These are phyloP conservation scores for Meyerozyma elateridarum DNA, from an alignment of 1,139 yeast species.

Conservation along the genomic window DNA sequence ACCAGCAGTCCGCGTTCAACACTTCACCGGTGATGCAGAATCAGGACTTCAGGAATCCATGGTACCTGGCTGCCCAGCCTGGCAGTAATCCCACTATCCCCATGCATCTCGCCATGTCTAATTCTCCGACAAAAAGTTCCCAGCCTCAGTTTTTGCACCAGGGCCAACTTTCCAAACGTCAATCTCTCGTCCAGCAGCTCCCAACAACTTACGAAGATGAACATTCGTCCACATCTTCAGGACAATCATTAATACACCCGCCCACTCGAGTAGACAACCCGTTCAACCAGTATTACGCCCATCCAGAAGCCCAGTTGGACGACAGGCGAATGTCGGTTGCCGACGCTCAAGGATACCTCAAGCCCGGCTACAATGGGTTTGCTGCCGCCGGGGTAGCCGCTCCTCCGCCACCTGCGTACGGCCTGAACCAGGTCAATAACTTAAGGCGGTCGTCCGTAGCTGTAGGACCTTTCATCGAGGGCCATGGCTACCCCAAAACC, in stretches of 20 bases:
- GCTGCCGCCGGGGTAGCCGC: conserved; percentile 4
- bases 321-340: conserved; percentile 46
- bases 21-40: conserved; percentile 4
- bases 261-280: conserved; percentile 48
- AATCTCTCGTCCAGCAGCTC: conserved; percentile 40
- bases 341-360: conserved; percentile 22
- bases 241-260: conserved; percentile 36
- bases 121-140: conserved; percentile 28
- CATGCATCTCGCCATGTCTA: conserved; percentile 14
- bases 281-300: conserved; percentile 41
- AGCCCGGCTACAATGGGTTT: conserved; percentile 3
- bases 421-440: not conserved
- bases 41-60: conserved; percentile 37
- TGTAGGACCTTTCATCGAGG: conserved; percentile 6
- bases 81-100: conserved; percentile 6
- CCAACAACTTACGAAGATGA: conserved; percentile 51
- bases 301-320: conserved; percentile 32
- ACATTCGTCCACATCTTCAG: conserved; percentile 14
- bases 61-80: conserved; percentile 30
- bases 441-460: conserved; percentile 13
- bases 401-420: conserved; percentile 5
- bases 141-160: conserved; percentile 23
- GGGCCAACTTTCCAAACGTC: conserved; percentile 37
- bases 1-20: conserved; percentile 7
- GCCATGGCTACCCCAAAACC: not conserved